Percentiles rank a stretch among this genome's conserved stretches.
Conservation (phyloP, 331 rosid species). For the Saraca asoca region DNA sequence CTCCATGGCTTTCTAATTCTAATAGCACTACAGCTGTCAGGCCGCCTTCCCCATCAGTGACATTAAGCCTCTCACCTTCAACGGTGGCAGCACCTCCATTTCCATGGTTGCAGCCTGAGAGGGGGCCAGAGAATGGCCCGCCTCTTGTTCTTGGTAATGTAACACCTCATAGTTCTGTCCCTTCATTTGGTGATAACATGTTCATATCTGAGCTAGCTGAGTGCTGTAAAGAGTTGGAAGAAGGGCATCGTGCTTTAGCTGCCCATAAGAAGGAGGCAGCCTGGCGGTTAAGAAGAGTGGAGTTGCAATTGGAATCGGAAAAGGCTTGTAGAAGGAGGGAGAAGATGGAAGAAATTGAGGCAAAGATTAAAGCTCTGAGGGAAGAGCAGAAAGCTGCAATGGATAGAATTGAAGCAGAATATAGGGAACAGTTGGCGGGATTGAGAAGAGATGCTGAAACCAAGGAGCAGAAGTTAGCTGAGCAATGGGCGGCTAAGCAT, state of each 20-base stretch:
- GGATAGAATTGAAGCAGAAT: slow-evolving; percentile 86
- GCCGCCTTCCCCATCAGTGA: slow-evolving; percentile 87
- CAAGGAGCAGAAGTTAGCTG: slow-evolving; percentile 93
- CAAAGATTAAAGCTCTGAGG: slow-evolving; percentile 79
- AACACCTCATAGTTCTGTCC: slow-evolving; percentile 51
- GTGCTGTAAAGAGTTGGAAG: slow-evolving; percentile 89
- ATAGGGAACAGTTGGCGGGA: slow-evolving; percentile 78
- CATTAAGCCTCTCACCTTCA: slow-evolving; percentile 81
- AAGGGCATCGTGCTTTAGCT: slow-evolving; percentile 78
- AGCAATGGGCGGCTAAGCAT: slow-evolving; percentile 92
- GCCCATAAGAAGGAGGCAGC: slow-evolving; percentile 84
- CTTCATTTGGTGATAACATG: slow-evolving; percentile 56
- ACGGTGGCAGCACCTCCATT: slow-evolving; percentile 73
- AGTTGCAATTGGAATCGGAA: slow-evolving; percentile 88
- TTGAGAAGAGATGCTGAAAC: slow-evolving; percentile 85
- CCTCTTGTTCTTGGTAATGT: slow-evolving; percentile 57
- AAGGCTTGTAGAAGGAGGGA: slow-evolving; percentile 72
- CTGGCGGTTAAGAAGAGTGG: slow-evolving; percentile 88
- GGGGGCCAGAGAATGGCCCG: slow-evolving; percentile 57
- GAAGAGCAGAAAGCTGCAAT: slow-evolving; percentile 72
- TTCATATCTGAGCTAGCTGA: slow-evolving; percentile 68
- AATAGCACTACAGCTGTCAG: slow-evolving; percentile 51
- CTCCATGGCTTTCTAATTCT: slow-evolving; percentile 89
- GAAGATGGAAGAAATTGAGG: slow-evolving; percentile 82
- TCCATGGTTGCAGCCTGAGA: slow-evolving; percentile 76